Percentiles rank a stretch among this genome's conserved stretches.
Conservation (phyloP, 2,329 filamentous ascomycete species). For the Aspergillus luchuensis region DNA sequence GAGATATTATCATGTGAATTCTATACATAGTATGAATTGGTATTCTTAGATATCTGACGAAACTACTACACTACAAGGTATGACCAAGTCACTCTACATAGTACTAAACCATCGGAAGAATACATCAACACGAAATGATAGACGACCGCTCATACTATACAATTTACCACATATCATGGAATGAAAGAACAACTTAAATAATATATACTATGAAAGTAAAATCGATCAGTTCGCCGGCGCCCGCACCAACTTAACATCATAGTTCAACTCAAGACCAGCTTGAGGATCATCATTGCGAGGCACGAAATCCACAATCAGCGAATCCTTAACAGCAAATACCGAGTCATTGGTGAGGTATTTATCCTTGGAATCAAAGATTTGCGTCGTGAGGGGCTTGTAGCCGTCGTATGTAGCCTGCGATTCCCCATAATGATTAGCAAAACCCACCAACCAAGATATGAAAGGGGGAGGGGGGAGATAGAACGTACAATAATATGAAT, state of each 20-base stretch:
- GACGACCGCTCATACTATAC: too few species aligned
- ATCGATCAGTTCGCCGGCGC: not conserved
- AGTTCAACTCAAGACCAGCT: slow-evolving; percentile 56
- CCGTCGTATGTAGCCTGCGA: slow-evolving; percentile 56
- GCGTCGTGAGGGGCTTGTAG: slow-evolving; percentile 71
- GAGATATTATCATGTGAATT: not conserved
- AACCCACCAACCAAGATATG: not conserved
- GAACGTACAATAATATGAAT: slow-evolving; percentile 61
- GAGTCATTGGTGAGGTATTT: slow-evolving; percentile 63
- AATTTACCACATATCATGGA: too few species aligned
- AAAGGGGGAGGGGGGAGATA: not conserved
- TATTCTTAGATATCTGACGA: too few species aligned
- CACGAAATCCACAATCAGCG: slow-evolving; percentile 59
- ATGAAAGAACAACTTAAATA: too few species aligned
- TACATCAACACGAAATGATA: too few species aligned
- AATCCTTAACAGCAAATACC: slow-evolving; percentile 63
- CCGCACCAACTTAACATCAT: slow-evolving; percentile 52
- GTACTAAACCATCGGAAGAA: too few species aligned
- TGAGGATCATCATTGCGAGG: slow-evolving; percentile 54
- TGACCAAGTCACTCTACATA: too few species aligned
- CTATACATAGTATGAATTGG: not conserved
- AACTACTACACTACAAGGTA: too few species aligned
- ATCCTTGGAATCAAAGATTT: slow-evolving; percentile 72
- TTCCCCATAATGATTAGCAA: not conserved
- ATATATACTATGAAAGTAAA: too few species aligned